Percentiles rank a stretch among this genome's conserved stretches.
Conservation (phyloP, 2,329 filamentous ascomycete genomes). For the Aspergillus luchuensis region DNA sequence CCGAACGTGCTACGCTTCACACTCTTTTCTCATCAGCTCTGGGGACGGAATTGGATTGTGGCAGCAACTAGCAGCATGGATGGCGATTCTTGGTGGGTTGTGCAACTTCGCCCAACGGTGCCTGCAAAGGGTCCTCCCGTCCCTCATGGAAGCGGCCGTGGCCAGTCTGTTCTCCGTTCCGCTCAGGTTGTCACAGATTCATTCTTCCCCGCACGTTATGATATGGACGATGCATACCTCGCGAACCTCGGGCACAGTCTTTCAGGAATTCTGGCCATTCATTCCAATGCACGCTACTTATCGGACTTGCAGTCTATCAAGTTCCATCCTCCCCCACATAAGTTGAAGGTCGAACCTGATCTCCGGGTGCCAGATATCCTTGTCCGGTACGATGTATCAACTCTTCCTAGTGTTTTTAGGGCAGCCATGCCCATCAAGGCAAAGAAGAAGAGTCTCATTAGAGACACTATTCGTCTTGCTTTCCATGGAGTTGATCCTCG, state of each 20-base stretch:
- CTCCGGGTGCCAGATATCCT: conserved; percentile 40
- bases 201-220: conserved; percentile 25
- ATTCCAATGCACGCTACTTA: conserved; percentile 40
- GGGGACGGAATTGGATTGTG: conserved; percentile 72
- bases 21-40: conserved; percentile 72
- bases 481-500: conserved; percentile 42
- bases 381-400: conserved; percentile 35
- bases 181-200: conserved; percentile 35
- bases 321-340: conserved; percentile 33
- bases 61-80: conserved; percentile 69
- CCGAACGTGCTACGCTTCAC: conserved; percentile 64
- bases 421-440: conserved; percentile 30
- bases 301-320: conserved; percentile 31
- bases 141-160: conserved; percentile 15
- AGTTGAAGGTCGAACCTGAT: conserved; percentile 33
- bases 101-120: conserved; percentile 42
- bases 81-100: conserved; percentile 78
- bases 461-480: conserved; percentile 39
- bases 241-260: conserved; percentile 39
- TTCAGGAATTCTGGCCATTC: conserved; percentile 40
- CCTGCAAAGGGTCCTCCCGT: conserved; percentile 14
- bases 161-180: conserved; percentile 23
- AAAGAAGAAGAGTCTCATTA: conserved; percentile 32
- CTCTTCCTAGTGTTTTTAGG: conserved; percentile 34
- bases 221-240: conserved; percentile 31